phyloP scores from a whole-genome alignment of 2,329 filamentous ascomycete genomes.

The Xenoacremonium recifei region DNA sequence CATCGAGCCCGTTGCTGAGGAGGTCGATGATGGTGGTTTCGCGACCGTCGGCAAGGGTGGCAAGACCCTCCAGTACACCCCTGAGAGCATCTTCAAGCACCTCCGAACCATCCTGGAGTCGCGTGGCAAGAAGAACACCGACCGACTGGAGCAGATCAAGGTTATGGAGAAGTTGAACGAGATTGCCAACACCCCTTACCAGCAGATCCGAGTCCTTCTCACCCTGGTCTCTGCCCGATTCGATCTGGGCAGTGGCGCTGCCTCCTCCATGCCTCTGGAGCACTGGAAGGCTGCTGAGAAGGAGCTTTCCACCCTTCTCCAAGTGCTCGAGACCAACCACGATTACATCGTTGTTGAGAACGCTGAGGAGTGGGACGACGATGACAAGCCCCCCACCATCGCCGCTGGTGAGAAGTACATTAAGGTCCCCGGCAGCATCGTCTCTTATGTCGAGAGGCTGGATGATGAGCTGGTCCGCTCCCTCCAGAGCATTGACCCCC shows the following conservation, averaged over 20 bases:
- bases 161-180: slow-evolving; percentile 96
- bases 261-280: slow-evolving; percentile 85
- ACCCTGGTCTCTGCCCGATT: slow-evolving; percentile 92
- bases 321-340: slow-evolving; percentile 74
- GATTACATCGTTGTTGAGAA: slow-evolving; percentile 86
- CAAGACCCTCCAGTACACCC: slow-evolving; percentile 85
- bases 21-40: slow-evolving; percentile 83
- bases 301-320: slow-evolving; percentile 76
- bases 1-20: slow-evolving; percentile 45
- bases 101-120: slow-evolving; percentile 90
- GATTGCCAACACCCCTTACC: slow-evolving; percentile 87
- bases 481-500: slow-evolving; percentile 95
- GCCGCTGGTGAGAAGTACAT: slow-evolving; percentile 75
- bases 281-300: slow-evolving; percentile 95
- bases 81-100: slow-evolving; percentile 98
- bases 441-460: slow-evolving; percentile 90
- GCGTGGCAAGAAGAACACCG: slow-evolving; percentile 98
- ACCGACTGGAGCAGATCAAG: slow-evolving; percentile 89
- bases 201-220: slow-evolving; percentile 87
- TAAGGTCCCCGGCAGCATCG: slow-evolving; percentile 89
- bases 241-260: slow-evolving; percentile 77
- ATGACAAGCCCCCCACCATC: slow-evolving; percentile 84
- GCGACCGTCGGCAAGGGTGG: slow-evolving; percentile 86
- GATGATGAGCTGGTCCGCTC: slow-evolving; percentile 97
- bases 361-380: slow-evolving; percentile 98